These are phyloP conservation scores for Exophiala oligosperma DNA, from an alignment of 2,329 filamentous ascomycete genomes.

Conservation along the genomic window DNA sequence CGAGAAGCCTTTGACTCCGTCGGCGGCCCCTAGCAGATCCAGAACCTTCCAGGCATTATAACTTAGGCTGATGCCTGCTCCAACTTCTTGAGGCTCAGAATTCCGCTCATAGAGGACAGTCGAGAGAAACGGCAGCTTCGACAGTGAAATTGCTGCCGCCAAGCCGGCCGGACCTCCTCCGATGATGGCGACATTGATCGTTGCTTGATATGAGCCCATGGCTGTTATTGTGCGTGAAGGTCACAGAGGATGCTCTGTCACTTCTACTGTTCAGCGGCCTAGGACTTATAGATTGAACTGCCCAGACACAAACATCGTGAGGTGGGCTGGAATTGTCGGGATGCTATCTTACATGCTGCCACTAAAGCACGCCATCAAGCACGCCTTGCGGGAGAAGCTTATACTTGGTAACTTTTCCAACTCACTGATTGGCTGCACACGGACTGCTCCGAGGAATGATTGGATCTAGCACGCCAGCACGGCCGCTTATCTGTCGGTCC, in stretches of 20 bases:
- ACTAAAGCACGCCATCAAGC: neutral
- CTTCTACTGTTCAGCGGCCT: neutral
- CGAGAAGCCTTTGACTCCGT: constrained; percentile 37
- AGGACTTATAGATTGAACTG: neutral
- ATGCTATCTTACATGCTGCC: neutral
- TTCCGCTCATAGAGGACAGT: constrained; percentile 49
- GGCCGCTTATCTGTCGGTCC: neutral
- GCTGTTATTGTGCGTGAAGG: neutral
- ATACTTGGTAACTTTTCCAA: neutral
- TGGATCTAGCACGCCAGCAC: neutral
- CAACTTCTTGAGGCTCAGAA: constrained; percentile 44
- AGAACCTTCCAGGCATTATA: constrained; percentile 50
- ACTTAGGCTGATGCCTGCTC: constrained; percentile 48
- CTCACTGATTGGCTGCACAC: neutral
- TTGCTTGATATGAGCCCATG: constrained; percentile 9
- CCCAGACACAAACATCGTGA: neutral
- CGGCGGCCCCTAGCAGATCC: constrained; percentile 45
- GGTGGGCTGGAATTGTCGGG: neutral
- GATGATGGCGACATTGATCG: constrained; percentile 37
- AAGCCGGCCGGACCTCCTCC: constrained; percentile 42
- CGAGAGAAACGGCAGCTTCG: constrained; percentile 41
- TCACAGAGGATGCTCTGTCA: neutral
- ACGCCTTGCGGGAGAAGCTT: too few species aligned
- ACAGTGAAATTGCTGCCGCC: constrained; percentile 47
- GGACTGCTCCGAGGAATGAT: neutral